phyloP scores from a whole-genome alignment of 345 rosid species.

The Pugionium cornutum region DNA sequence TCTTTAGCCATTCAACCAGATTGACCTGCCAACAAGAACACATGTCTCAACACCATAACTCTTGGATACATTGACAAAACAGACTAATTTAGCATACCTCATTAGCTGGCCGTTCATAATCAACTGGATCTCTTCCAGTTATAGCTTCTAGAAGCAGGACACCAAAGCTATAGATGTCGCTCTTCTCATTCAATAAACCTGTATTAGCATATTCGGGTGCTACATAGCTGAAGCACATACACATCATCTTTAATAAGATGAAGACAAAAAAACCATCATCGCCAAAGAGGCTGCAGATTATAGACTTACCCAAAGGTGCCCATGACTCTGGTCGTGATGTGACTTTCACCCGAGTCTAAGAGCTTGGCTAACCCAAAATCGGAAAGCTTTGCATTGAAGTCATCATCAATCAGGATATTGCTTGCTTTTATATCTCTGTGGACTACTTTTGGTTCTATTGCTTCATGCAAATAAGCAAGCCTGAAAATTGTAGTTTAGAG shows the following conservation, averaged over 20 bases:
- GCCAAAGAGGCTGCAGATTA: neutral
- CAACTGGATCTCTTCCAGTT: slow-evolving; percentile 96
- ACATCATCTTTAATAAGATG: slow-evolving; percentile 7
- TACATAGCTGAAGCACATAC: slow-evolving; percentile 66
- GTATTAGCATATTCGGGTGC: slow-evolving; percentile 97
- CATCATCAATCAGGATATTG: slow-evolving; percentile 84
- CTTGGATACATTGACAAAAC: slow-evolving; percentile 1
- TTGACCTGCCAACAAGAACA: slow-evolving; percentile 57
- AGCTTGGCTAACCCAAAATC: slow-evolving; percentile 99
- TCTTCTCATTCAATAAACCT: slow-evolving; percentile 87
- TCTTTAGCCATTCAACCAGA: slow-evolving; percentile 94
- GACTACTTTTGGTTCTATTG: slow-evolving; percentile 93
- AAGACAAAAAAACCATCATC: neutral
- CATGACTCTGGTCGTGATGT: slow-evolving; percentile 95
- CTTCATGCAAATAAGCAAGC: slow-evolving; percentile 97
- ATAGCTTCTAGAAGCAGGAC: slow-evolving; percentile 84
- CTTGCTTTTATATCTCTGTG: slow-evolving; percentile 98
- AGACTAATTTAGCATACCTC: slow-evolving; percentile 56
- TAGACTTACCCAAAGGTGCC: slow-evolving; percentile 89
- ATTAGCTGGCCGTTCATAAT: slow-evolving; percentile 78
- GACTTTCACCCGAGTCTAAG: slow-evolving; percentile 84
- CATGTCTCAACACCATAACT: slow-evolving; percentile 22
- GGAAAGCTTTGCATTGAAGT: slow-evolving; percentile 86
- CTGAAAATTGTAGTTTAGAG: slow-evolving; percentile 43
- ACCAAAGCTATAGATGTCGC: slow-evolving; percentile 93